Evolutionary conservation across 1,284 basidiomycete species (phyloP).

Genomic region (Trametes versicolor): DNA sequence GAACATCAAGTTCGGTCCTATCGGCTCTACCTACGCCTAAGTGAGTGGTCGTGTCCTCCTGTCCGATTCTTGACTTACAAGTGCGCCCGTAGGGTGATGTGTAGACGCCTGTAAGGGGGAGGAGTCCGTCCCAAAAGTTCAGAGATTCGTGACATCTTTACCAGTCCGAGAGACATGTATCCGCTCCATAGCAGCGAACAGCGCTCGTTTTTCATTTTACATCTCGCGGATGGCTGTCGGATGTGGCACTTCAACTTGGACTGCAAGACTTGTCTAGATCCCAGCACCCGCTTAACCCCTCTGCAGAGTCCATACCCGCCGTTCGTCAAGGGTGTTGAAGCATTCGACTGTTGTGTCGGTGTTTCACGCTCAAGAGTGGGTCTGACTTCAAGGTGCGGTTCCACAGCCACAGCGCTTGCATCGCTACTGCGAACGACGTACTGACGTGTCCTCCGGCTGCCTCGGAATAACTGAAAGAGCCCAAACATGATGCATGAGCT

Average conservation of each 20-base stretch:
- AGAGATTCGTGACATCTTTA: neutral
- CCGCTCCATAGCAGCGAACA: neutral
- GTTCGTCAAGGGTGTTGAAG: no score
- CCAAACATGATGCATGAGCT: slow-evolving; percentile 72
- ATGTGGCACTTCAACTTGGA: slow-evolving; percentile 44
- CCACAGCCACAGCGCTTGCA: slow-evolving; percentile 7
- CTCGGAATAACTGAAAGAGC: slow-evolving; percentile 64
- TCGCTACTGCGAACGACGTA: neutral
- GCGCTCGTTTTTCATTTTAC: slow-evolving; percentile 1
- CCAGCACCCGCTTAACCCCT: no score
- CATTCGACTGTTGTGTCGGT: no score
- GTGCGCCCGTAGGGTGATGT: neutral
- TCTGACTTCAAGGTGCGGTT: slow-evolving; percentile 65
- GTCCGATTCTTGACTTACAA: neutral
- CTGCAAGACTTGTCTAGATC: no score
- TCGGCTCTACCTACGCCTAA: slow-evolving; percentile 56
- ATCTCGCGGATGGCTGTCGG: neutral
- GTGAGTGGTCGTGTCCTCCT: slow-evolving; percentile 6
- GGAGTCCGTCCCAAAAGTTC: slow-evolving; percentile 6
- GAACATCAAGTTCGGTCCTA: slow-evolving; percentile 65
- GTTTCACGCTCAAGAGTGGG: no score
- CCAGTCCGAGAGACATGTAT: slow-evolving; percentile 1
- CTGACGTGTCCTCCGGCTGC: slow-evolving; percentile 17
- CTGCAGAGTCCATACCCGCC: no score
- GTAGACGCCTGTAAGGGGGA: no score